Evolutionary conservation across 2,329 filamentous ascomycete species (phyloP).

Genomic region (Colletotrichum gigasporum): DNA sequence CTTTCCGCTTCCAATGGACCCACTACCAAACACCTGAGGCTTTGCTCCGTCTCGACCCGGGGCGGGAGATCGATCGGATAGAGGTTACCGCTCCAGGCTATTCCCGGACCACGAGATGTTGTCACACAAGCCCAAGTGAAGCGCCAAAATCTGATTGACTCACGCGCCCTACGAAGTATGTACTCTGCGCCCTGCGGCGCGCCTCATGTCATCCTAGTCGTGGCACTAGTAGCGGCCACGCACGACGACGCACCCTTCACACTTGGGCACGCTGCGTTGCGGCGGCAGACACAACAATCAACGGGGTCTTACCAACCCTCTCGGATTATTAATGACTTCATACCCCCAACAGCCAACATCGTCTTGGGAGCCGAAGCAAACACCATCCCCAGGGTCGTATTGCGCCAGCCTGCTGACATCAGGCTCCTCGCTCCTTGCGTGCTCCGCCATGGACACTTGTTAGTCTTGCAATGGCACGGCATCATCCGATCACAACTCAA

Average conservation of each 20-base stretch:
- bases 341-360: neutral
- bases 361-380: neutral
- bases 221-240: neutral
- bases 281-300: neutral
- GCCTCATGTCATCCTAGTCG: conserved; percentile 13
- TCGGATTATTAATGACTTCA: neutral
- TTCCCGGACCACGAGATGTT: conserved; percentile 6
- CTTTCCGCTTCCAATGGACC: conserved; percentile 15
- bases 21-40: neutral
- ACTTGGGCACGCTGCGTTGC: neutral
- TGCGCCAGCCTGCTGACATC: neutral
- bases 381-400: neutral
- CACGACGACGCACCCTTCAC: neutral
- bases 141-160: conserved; percentile 2
- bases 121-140: neutral
- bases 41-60: conserved; percentile 4
- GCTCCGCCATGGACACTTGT: neutral
- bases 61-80: conserved; percentile 4
- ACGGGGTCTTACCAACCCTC: conserved; percentile 8
- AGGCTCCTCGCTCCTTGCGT: neutral
- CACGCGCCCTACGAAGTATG: neutral
- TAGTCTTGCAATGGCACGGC: neutral
- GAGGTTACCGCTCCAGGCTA: neutral
- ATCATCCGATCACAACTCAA: neutral
- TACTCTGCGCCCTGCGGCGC: conserved; percentile 14